Evolutionary conservation across 495 filamentous ascomycete species (phyloP), one percentile per base, ranked within the genome.

Genomic region (Lindgomyces ingoldianus): DNA sequence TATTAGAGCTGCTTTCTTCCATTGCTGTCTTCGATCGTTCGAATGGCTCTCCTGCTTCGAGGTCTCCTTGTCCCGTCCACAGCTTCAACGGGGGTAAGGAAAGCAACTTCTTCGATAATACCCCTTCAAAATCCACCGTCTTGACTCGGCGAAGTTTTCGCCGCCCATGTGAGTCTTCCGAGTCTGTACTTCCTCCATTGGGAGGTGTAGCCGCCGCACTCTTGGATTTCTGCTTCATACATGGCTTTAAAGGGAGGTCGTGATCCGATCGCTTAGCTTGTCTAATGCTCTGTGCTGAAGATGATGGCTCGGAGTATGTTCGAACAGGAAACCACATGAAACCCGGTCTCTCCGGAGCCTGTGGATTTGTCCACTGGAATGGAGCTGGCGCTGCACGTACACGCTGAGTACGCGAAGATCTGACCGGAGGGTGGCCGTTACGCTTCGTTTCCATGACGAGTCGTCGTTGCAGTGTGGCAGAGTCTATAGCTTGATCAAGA

Each of bases 101-200:
- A 49, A 50, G 42, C n/a, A 62, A 53, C 12, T 47, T 52, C 47
- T 29, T 62, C 4, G 51, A 46, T 18, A 52, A 19, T 33, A 0
- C 24, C 14, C 46, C 52, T 16, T 62, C 58, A 45, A 68, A 68
- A 19, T 68, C 58, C 16, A 68, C 65, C 19, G 58, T 68, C 59
- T 68, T 68, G 21, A 59, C 53, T 4, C 59, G 58, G 2, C 59
- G 52, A 22, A 68, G 39, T 19, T 48, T 25, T 24, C 46, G 50
- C 10, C 4, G 3, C n/a, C 22, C 29, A 1, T 8, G 16, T 4
- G 16, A n/a, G 4, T 29, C 18, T 1, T 33, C 25, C 11, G 14
- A n/a, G 8, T 18, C 22, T 21, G 8, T 12, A n/a, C 16, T 36
- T 47, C 8, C 4, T 26, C 14, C 51, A 30, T 24, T 51, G 14